These are phyloP conservation scores for Mycena indigotica DNA, from an alignment of 768 basidiomycete species.

Conservation along the genomic window DNA sequence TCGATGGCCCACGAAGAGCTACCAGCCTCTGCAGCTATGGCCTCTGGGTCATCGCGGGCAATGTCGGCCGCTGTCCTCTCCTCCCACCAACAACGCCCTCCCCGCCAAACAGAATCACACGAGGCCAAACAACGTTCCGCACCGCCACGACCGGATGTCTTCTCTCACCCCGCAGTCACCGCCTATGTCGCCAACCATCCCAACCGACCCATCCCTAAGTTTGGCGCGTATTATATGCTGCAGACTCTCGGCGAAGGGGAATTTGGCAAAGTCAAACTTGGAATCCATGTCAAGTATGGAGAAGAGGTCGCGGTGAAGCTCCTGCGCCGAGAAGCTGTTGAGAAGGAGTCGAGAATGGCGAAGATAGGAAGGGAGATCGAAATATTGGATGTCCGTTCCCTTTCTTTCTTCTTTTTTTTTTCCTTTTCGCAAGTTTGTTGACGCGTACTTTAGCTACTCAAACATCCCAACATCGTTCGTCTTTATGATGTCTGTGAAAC, in stretches of 20 bases:
- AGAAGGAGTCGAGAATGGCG: slow-evolving; percentile 80
- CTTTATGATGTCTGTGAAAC: slow-evolving; percentile 99
- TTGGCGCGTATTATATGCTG: slow-evolving; percentile 92
- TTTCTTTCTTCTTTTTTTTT: slow-evolving; percentile 9
- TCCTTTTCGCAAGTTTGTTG: no score
- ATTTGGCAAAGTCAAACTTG: slow-evolving; percentile 98
- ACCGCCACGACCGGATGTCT: slow-evolving; percentile 65
- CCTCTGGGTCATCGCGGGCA: slow-evolving; percentile 12
- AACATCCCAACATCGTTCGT: slow-evolving; percentile 97
- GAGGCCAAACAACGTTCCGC: slow-evolving; percentile 26
- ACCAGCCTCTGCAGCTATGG: slow-evolving; percentile 22
- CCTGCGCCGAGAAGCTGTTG: slow-evolving; percentile 89
- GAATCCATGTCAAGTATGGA: slow-evolving; percentile 88
- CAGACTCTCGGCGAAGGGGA: slow-evolving; percentile 98
- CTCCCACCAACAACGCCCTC: slow-evolving; percentile 20
- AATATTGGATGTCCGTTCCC: slow-evolving; percentile 78
- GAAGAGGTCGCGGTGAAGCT: slow-evolving; percentile 98
- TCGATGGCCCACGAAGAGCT: slow-evolving; percentile 12
- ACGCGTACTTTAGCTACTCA: slow-evolving; percentile 63
- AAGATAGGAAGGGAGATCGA: slow-evolving; percentile 98
- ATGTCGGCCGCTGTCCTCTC: slow-evolving; percentile 8
- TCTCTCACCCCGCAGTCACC: slow-evolving; percentile 80
- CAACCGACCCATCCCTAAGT: slow-evolving; percentile 81
- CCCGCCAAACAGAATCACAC: slow-evolving; percentile 35
- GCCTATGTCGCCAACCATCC: slow-evolving; percentile 82